Evolutionary conservation across 2,329 filamentous ascomycete genomes (phyloP).

Genomic region (Cadophora sp.): DNA sequence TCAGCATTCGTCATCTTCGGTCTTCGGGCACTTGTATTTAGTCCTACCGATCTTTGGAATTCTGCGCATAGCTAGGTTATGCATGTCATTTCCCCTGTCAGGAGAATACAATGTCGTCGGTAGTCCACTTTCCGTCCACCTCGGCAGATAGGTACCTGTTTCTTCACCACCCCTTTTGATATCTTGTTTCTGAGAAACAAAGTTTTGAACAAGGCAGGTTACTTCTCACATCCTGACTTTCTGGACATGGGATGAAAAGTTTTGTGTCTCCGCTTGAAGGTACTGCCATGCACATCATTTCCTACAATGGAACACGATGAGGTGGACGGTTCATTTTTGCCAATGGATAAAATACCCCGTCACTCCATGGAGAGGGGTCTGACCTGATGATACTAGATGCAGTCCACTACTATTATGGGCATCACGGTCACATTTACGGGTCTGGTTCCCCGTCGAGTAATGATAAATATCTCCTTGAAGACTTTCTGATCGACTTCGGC

Average conservation of each 20-base stretch:
- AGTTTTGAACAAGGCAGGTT: neutral
- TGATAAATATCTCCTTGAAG: neutral
- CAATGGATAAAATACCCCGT: neutral
- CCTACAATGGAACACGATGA: neutral
- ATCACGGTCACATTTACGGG: neutral
- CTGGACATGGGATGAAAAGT: neutral
- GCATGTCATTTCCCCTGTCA: slow-evolving; percentile 9
- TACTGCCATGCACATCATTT: neutral
- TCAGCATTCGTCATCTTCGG: neutral
- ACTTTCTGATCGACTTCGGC: neutral
- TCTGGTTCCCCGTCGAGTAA: neutral
- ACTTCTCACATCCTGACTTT: neutral
- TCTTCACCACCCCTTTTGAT: neutral
- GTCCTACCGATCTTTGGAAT: neutral
- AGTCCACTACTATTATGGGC: neutral
- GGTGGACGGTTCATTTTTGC: neutral
- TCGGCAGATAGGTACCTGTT: neutral
- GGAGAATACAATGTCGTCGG: slow-evolving; percentile 4
- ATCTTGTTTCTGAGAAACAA: neutral
- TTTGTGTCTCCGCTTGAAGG: neutral
- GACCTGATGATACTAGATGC: neutral
- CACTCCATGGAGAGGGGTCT: neutral
- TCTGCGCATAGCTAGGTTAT: neutral
- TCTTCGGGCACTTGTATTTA: neutral
- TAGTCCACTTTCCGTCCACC: slow-evolving; percentile 18